A percentile compares a stretch with the other conserved stretches of the same genome.
Conservation (phyloP, 1,139 yeast species). For the Blastobotrys petasosporus region DNA sequence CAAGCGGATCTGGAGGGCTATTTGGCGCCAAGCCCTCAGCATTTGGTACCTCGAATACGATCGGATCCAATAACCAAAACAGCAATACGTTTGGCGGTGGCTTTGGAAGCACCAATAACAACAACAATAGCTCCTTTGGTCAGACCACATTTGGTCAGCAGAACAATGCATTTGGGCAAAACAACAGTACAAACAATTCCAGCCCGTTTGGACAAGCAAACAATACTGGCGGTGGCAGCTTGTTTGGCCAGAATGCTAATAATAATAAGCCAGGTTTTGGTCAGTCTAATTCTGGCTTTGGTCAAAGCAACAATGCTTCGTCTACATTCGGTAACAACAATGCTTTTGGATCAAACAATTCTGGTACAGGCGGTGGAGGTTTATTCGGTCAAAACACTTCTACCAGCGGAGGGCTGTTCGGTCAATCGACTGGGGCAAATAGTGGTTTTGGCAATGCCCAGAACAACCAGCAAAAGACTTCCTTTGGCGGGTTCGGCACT, state of each 20-base stretch:
- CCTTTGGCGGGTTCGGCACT: constrained; percentile 9
- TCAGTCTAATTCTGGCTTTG: constrained; percentile 9
- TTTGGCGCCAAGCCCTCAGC: constrained; percentile 24
- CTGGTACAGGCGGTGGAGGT: constrained; percentile 10
- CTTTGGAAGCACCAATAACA: constrained; percentile 30
- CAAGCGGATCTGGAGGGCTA: constrained; percentile 10
- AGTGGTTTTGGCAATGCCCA: constrained; percentile 3
- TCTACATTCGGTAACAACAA: constrained; percentile 26
- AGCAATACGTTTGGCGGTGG: constrained; percentile 19
- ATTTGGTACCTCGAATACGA: constrained; percentile 10
- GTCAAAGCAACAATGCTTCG: constrained; percentile 15
- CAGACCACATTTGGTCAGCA: constrained; percentile 11
- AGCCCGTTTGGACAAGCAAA: constrained; percentile 13
- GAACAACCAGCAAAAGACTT: constrained; percentile 6
- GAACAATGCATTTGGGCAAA: constrained; percentile 26
- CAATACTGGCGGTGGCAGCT: constrained; percentile 16
- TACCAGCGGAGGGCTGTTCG: neutral
- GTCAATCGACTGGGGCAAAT: neutral
- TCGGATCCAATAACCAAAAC: constrained; percentile 6
- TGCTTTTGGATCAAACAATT: constrained; percentile 8
- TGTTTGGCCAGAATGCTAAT: constrained; percentile 20
- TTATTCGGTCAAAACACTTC: constrained; percentile 20
- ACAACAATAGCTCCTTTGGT: constrained; percentile 27
- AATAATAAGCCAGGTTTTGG: constrained; percentile 2
- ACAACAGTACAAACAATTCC: constrained; percentile 11